A percentile compares a stretch with the other conserved stretches of the same genome.
These are phyloP conservation scores for Hypoxylon sp. DNA, from an alignment of 2,329 filamentous ascomycete genomes.

Conservation along the genomic window DNA sequence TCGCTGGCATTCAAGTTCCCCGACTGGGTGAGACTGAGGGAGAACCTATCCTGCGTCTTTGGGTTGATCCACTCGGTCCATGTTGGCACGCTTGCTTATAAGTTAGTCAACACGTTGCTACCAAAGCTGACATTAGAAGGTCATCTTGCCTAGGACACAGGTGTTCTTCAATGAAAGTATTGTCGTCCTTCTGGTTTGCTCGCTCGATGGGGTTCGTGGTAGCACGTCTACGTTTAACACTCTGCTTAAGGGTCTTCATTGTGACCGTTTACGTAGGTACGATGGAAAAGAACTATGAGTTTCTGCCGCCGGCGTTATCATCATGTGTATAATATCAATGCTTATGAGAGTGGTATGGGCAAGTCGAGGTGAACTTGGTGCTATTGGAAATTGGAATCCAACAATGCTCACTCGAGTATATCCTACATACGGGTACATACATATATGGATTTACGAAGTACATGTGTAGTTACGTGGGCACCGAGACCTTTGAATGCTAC, in stretches of 20 bases:
- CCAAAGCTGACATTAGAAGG: not conserved
- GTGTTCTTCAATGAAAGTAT: constrained; percentile 65
- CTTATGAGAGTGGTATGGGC: not conserved
- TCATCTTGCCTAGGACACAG: constrained; percentile 62
- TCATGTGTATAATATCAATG: constrained; percentile 5
- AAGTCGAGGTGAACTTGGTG: not conserved
- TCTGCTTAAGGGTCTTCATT: constrained; percentile 45
- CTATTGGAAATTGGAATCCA: not conserved
- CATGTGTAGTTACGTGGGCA: too few species aligned
- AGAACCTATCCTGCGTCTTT: constrained; percentile 58
- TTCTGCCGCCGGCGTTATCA: constrained; percentile 14
- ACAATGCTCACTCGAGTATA: not conserved
- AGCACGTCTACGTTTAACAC: constrained; percentile 51
- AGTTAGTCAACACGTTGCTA: constrained; percentile 15
- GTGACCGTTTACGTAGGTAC: constrained; percentile 7
- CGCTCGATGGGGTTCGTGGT: constrained; percentile 60
- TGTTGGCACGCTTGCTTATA: constrained; percentile 33
- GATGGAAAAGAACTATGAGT: constrained; percentile 2
- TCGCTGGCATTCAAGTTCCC: constrained; percentile 60
- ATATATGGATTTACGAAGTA: not conserved
- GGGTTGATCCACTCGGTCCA: constrained; percentile 68
- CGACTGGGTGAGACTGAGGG: constrained; percentile 61
- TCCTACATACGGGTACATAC: not conserved
- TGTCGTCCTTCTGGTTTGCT: constrained; percentile 64
- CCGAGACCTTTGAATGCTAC: too few species aligned